Evolutionary conservation across 305 asterid genomes (phyloP).

Genomic region (Solanum hybrid): DNA sequence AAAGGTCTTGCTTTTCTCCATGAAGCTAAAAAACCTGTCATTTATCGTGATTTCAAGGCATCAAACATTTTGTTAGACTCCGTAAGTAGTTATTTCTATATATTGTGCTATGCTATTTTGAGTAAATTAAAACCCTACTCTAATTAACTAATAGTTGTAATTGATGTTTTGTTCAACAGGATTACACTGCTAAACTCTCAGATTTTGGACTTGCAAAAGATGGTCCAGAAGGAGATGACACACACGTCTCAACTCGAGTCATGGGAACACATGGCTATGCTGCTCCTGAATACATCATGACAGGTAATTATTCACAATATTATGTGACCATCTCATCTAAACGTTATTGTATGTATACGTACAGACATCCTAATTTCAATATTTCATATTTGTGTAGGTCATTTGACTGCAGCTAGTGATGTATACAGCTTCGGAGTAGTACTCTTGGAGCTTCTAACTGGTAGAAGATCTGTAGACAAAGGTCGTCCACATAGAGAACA

Average conservation of each 20-base stretch:
- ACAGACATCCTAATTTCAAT: neutral
- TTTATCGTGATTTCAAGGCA: conserved; percentile 80
- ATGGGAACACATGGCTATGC: conserved; percentile 96
- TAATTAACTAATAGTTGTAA: neutral
- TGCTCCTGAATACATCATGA: conserved; percentile 89
- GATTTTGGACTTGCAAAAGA: conserved; percentile 88
- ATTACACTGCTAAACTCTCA: conserved; percentile 72
- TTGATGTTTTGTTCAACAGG: conserved; percentile 25
- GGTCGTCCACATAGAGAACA: conserved; percentile 59
- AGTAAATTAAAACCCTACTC: neutral
- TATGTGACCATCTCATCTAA: neutral
- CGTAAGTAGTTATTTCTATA: conserved; percentile 16
- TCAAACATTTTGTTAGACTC: conserved; percentile 76
- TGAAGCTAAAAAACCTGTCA: conserved; percentile 73
- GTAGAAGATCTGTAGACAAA: conserved; percentile 66
- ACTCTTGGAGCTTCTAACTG: conserved; percentile 63
- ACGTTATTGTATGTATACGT: neutral
- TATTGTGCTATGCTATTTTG: neutral
- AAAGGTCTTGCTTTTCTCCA: conserved; percentile 83
- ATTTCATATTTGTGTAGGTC: conserved; percentile 32
- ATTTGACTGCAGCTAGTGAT: conserved; percentile 79
- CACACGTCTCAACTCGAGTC: conserved; percentile 85
- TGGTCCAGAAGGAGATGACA: conserved; percentile 88
- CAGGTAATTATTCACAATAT: conserved; percentile 41
- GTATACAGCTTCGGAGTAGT: conserved; percentile 86